Percentiles rank a stretch among this genome's conserved stretches.
phyloP scores from a whole-genome alignment of 148 eudicot genomes.

The Diospyros lotus region DNA sequence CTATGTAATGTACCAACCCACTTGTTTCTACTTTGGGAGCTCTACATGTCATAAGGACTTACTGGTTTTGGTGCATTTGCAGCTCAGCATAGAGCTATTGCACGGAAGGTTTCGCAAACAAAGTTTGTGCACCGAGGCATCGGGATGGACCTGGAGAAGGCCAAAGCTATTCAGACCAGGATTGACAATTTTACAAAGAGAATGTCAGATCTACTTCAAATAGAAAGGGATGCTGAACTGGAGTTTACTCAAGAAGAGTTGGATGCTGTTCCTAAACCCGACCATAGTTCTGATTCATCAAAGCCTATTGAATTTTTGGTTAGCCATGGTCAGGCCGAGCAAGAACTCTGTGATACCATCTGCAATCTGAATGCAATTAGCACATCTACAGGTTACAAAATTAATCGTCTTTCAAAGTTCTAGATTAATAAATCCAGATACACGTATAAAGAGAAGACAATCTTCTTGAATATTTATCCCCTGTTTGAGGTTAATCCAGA shows the following conservation, averaged over 20 bases:
- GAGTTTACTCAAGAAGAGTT: constrained; percentile 86
- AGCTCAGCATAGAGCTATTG: constrained; percentile 87
- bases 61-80: constrained; percentile 26
- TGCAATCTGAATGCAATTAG: constrained; percentile 76
- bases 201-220: constrained; percentile 62
- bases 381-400: constrained; percentile 59
- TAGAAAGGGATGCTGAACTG: constrained; percentile 82
- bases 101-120: constrained; percentile 54
- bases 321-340: constrained; percentile 82
- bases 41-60: constrained; percentile 4
- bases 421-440: not conserved
- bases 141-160: constrained; percentile 58
- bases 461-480: constrained; percentile 1
- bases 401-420: not conserved
- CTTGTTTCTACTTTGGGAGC: constrained; percentile 9
- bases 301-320: constrained; percentile 79
- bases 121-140: constrained; percentile 46
- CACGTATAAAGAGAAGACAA: not conserved
- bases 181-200: constrained; percentile 60
- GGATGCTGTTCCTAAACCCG: constrained; percentile 68
- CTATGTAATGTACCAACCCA: not conserved
- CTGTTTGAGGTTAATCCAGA: constrained; percentile 1
- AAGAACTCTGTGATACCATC: constrained; percentile 83
- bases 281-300: constrained; percentile 42
- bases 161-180: constrained; percentile 52